Base-by-base conservation (phyloP, 1,284 basidiomycete species). In the Heterobasidion irregulare region DNA sequence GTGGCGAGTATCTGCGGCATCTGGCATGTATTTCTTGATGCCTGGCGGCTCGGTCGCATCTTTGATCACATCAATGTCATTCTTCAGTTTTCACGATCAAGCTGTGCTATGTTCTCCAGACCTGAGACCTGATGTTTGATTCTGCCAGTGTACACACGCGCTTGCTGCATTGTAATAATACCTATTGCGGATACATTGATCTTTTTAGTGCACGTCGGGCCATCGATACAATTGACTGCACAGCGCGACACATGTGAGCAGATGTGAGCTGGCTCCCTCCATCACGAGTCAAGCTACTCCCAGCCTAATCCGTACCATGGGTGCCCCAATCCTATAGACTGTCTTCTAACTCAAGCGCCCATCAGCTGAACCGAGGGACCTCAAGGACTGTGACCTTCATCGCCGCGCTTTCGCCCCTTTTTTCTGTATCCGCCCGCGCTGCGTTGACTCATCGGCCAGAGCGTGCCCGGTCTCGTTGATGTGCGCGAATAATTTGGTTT, bases 401-500 rank as follows among this genome's bases (percentile, higher is more conserved):
- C 43, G 44, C 49, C 35, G 44, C 50, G 60, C 45, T 53, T 60
- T 61, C 56, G 54, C 60, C 34, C 59, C 59, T 48, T 49, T 57
- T 44, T 60, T 58, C 56, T 45, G 61, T 34, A 52, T 59, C 41
- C 69, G 46, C 32, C 19, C 47, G 44, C 41, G 44, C 38, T 32
- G 45, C 50, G 50, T 59, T 38, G 65, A 63, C 52, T 65, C 64
- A 13, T 19, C 41, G 18, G 83, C 85, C 33, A 78, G 64, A 1
- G 90, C 90, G 68, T 96, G 93, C 0, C 86, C 89, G 6, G 79
- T 80, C 47, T 82, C 78, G 41, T 76, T 79, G 62, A 94, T 81
- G 68, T 92, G 92, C 38, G 70, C 71, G 64, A 96, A 96, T 10
- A 96, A 70, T 64, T 88, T 90, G 1, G 89, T 91, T 58, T 83